Percentiles rank a stretch among this genome's conserved stretches.
These are phyloP conservation scores for Mallotus nudiflorus DNA, from an alignment of 345 rosid genomes.

Conservation along the genomic window DNA sequence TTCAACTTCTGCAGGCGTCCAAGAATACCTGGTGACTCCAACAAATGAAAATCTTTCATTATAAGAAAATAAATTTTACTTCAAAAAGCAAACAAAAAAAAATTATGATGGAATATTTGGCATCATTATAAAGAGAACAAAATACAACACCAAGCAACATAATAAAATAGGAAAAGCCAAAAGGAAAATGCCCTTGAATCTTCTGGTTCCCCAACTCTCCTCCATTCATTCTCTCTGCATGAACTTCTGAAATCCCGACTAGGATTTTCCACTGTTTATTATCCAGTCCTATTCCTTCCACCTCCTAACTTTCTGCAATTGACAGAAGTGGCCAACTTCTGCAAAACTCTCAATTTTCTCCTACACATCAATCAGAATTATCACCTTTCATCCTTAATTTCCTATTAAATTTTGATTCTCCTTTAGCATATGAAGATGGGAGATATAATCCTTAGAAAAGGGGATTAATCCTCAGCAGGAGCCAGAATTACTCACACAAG, in stretches of 20 bases:
- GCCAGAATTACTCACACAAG: background rate
- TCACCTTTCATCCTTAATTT: background rate
- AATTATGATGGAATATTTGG: background rate
- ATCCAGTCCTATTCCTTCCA: background rate
- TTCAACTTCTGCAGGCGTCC: slow-evolving; percentile 52
- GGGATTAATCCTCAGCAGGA: background rate
- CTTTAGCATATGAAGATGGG: background rate
- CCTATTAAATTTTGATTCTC: background rate
- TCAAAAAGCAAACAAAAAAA: background rate
- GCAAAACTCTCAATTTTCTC: background rate
- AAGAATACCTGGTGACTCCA: slow-evolving; percentile 39
- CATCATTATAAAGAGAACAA: too few relatives aligned
- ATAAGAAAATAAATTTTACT: background rate
- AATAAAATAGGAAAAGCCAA: too few relatives aligned
- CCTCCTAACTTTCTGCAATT: background rate
- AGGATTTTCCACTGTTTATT: background rate
- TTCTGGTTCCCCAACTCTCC: background rate
- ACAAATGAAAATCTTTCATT: slow-evolving; percentile 5
- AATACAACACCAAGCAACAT: background rate
- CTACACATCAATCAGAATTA: background rate
- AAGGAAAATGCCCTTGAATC: background rate
- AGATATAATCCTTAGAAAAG: too few relatives aligned
- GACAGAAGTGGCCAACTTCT: background rate
- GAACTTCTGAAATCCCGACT: background rate
- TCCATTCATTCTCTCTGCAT: background rate